Conservation (phyloP, 768 basidiomycete species). For the Russula brevipes region DNA sequence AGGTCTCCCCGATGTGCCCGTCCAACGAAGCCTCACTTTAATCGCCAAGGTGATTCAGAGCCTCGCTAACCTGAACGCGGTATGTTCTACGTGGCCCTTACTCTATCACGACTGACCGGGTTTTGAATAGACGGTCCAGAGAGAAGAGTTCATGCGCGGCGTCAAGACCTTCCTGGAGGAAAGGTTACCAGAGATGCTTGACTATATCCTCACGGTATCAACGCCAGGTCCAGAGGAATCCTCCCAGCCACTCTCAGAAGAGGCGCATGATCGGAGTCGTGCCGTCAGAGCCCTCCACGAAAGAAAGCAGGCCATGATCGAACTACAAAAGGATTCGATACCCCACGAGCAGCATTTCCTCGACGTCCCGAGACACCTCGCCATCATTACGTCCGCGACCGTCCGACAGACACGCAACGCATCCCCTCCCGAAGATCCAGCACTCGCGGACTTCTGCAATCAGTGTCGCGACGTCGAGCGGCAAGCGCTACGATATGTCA, state of each 20-base stretch:
- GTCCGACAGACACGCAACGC: conserved; percentile 46
- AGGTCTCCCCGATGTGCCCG: conserved; percentile 63
- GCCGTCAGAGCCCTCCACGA: conserved; percentile 54
- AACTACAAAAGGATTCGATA: conserved; percentile 63
- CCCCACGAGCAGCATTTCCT: conserved; percentile 68
- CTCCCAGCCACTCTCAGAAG: conserved; percentile 29
- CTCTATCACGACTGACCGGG: background rate
- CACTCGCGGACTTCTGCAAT: conserved; percentile 51
- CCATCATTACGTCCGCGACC: conserved; percentile 70
- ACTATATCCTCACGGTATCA: conserved; percentile 72
- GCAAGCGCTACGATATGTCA: conserved; percentile 60
- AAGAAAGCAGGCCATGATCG: conserved; percentile 49
- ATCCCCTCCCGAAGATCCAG: conserved; percentile 32
- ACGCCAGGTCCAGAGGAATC: conserved; percentile 38
- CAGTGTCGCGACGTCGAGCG: conserved; percentile 69
- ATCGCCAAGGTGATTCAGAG: conserved; percentile 90
- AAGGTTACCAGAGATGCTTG: conserved; percentile 64
- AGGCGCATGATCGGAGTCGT: conserved; percentile 33
- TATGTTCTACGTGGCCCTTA: conserved; percentile 33
- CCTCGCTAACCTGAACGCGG: conserved; percentile 76
- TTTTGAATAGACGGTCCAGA: conserved; percentile 49
- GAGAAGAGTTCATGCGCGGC: conserved; percentile 78
- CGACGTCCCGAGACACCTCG: conserved; percentile 75
- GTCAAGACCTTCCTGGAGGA: conserved; percentile 68
- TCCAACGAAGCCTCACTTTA: conserved; percentile 76